These are phyloP conservation scores for Chiua virens DNA, from an alignment of 768 basidiomycete genomes.

Conservation along the genomic window DNA sequence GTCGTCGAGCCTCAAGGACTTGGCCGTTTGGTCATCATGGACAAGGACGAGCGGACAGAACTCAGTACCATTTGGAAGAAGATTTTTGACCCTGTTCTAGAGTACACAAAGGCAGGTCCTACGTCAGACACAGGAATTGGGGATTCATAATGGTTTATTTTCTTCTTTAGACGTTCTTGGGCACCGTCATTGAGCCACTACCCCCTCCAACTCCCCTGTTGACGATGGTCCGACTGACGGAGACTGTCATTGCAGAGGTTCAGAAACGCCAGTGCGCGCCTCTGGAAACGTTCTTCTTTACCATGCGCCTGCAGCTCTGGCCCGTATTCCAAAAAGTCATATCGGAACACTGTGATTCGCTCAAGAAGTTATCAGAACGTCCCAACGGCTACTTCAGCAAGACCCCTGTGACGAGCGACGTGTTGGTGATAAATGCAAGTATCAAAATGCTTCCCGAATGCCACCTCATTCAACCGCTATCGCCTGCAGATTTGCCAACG, in stretches of 20 bases:
- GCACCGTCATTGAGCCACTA: constrained; percentile 64
- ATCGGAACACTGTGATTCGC: constrained; percentile 76
- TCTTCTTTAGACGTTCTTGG: constrained; percentile 59
- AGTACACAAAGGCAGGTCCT: constrained; percentile 70
- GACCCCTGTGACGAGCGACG: constrained; percentile 63
- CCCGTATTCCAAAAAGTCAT: constrained; percentile 90
- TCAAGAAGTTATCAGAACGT: constrained; percentile 83
- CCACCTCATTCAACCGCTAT: background rate
- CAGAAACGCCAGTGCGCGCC: constrained; percentile 78
- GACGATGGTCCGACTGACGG: constrained; percentile 89
- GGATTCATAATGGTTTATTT: background rate
- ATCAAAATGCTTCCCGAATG: background rate
- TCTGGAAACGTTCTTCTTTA: constrained; percentile 78
- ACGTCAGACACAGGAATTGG: background rate
- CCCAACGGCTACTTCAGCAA: constrained; percentile 63
- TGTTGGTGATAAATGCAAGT: constrained; percentile 59
- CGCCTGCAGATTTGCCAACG: constrained; percentile 60
- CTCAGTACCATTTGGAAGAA: constrained; percentile 84
- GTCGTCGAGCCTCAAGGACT: constrained; percentile 26
- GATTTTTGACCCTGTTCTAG: constrained; percentile 86
- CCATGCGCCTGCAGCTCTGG: constrained; percentile 85
- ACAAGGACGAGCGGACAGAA: constrained; percentile 60
- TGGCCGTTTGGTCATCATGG: constrained; percentile 33
- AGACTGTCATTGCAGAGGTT: constrained; percentile 72
- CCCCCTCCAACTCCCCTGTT: constrained; percentile 78